A percentile compares a stretch with the other conserved stretches of the same genome.
Evolutionary conservation across 148 eudicot species (phyloP).

Genomic region (Chenopodium suecicum): DNA sequence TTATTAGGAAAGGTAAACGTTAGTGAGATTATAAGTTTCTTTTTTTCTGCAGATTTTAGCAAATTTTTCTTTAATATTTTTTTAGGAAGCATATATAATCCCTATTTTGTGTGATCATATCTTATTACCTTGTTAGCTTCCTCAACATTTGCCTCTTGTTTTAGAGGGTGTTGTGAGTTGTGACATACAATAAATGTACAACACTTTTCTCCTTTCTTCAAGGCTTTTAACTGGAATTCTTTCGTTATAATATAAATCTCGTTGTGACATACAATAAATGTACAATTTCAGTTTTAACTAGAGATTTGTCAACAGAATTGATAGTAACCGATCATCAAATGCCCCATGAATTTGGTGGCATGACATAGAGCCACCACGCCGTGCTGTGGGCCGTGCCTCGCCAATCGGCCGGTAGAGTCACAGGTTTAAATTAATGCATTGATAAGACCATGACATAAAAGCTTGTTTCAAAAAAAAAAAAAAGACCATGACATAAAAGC

Average conservation of each 20-base stretch:
- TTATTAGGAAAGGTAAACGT: constrained; percentile 18
- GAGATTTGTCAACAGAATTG: no score
- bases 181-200: background rate
- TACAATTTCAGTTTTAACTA: no score
- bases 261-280: background rate
- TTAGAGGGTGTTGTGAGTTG: constrained; percentile 2
- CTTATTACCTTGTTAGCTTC: background rate
- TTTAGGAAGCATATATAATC: background rate
- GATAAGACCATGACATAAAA: background rate
- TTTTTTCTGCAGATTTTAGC: constrained; percentile 16
- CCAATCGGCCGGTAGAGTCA: background rate
- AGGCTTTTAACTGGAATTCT: background rate
- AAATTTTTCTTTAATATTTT: background rate
- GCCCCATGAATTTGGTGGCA: background rate
- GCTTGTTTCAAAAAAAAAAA: no score
- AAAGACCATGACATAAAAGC: background rate
- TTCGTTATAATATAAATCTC: background rate
- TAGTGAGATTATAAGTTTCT: constrained; percentile 12
- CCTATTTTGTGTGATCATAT: constrained; percentile 9
- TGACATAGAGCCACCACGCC: background rate
- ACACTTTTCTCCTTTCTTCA: background rate
- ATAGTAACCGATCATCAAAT: no score
- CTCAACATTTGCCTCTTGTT: background rate
- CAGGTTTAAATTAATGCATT: background rate
- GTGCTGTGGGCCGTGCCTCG: background rate